Percentiles rank a stretch among this genome's conserved stretches.
phyloP scores from a whole-genome alignment of 768 basidiomycete genomes.

The Mycena venus region DNA sequence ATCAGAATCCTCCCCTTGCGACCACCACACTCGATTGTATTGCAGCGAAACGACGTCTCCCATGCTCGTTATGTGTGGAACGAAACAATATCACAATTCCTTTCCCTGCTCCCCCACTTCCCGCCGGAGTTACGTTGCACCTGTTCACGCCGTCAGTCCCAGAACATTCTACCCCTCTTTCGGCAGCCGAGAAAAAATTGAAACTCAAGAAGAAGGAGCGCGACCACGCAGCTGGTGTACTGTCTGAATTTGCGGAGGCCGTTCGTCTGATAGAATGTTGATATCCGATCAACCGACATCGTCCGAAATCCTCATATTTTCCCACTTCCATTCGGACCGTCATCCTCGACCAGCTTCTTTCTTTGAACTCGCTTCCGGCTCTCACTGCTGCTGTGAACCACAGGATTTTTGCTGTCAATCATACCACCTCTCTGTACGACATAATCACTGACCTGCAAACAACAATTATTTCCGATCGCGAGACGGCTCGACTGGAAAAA shows the following conservation, averaged over 20 bases:
- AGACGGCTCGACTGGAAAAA: background rate
- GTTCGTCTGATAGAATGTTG: too few species aligned
- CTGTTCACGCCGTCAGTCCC: background rate
- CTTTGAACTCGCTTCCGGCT: background rate
- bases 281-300: background rate
- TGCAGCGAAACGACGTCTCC: constrained; percentile 7
- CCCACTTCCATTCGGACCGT: background rate
- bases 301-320: constrained; percentile 5
- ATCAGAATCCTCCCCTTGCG: background rate
- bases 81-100: background rate
- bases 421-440: too few species aligned
- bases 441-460: too few species aligned
- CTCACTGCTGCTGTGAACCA: background rate
- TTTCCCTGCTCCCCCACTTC: background rate
- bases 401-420: background rate
- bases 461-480: background rate
- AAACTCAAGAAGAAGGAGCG: background rate
- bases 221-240: background rate
- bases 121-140: background rate
- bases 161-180: too few species aligned
- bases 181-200: background rate
- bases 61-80: constrained; percentile 15
- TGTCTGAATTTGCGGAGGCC: too few species aligned
- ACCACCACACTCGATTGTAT: constrained; percentile 16
- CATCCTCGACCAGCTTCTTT: background rate